Evolutionary conservation across 768 basidiomycete genomes (phyloP).

Genomic region (Mycena maculata): DNA sequence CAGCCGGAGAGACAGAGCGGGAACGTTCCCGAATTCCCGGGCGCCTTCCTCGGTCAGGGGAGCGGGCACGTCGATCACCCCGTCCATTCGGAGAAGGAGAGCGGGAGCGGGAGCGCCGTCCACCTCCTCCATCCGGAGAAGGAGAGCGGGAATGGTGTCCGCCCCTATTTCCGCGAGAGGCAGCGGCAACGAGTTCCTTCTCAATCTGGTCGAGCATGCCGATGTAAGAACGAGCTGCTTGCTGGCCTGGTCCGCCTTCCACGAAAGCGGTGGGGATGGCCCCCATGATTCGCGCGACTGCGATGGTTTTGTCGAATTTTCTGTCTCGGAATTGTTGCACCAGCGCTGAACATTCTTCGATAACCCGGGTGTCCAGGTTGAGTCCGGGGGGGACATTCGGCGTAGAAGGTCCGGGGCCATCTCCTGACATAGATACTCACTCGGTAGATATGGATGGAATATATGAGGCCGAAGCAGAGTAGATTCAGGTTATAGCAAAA

Average conservation of each 20-base stretch:
- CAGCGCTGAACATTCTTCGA: neutral
- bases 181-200: neutral
- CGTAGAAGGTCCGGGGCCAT: neutral
- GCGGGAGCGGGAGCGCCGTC: neutral
- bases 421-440: neutral
- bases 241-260: neutral
- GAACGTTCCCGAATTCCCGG: neutral
- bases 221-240: neutral
- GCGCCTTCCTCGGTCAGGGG: too few species aligned
- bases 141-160: neutral
- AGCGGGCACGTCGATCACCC: too few species aligned
- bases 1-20: neutral
- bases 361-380: neutral
- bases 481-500: too few species aligned
- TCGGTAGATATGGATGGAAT: neutral
- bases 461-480: neutral
- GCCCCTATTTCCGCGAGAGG: neutral
- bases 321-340: neutral
- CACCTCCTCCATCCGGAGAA: neutral
- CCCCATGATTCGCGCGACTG: neutral
- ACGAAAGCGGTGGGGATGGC: constrained; percentile 3
- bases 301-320: neutral
- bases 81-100: neutral
- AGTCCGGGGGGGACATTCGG: neutral
- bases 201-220: constrained; percentile 3